Base-by-base conservation (phyloP, 805 yeast species). In the Yarrowia yakushimensis region DNA sequence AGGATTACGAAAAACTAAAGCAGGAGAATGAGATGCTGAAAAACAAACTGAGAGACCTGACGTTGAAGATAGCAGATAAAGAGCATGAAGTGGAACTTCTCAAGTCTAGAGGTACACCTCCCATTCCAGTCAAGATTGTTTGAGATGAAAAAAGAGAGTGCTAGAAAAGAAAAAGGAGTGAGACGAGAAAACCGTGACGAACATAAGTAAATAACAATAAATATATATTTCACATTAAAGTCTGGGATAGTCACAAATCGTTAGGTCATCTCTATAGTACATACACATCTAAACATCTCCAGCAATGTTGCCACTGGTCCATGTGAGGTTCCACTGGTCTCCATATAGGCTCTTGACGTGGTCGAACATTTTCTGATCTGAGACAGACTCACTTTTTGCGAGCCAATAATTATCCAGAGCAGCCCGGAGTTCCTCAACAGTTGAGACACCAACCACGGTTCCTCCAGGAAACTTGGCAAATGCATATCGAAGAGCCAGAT, bases 381-480 rank as follows among this genome's bases (percentile, higher is more conserved):
- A 28, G 28, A 25, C 46, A 55, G 73, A 69, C 17, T 75, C 69
- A 23, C 48, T 62, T 17, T 75, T 69, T 12, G 84, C 84, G 13
- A 69, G 69, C 78, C 84, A 78, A 70, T 82, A 87, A 66, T 83
- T 85, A 0, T 70, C 69, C 13, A 87, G 73, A 0, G 96, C 96
- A 41, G 74, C 76, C 17, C 82, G 73, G 63, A 92, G 78, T 70
- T 92, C 97, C 4, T 70, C 73, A 2, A 86, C 70, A 27, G 75
- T 81, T 45, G 92, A 84, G 27, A 88, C 85, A 1, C 98, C 98
- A 50, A 92, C 74, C 2, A 92, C 94, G 1, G 92, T 84, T 4
- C 84, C 79, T 0, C 88, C 88, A 15, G 77, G 67, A 90, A 92
- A 88, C 60, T 78, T 74, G 50, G 81, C 74, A 39, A 88, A 74